Evolutionary conservation across 345 rosid genomes (phyloP), one percentile per base, ranked within the genome.

Genomic region (Litchi chinensis): DNA sequence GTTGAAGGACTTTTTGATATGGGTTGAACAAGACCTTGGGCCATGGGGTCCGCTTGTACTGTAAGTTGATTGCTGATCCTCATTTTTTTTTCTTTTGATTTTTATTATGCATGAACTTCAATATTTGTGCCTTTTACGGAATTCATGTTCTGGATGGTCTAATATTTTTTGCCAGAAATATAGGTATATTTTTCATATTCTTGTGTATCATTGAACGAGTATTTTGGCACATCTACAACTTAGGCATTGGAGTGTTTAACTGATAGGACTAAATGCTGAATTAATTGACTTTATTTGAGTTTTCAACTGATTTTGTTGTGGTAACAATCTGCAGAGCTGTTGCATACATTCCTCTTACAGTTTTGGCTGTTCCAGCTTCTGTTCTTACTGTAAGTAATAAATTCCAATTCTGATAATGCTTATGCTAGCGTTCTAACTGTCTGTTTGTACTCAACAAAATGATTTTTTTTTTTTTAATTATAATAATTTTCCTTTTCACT

Each of bases 351-450:
- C 98, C 99, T 76, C 85, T 97, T 40, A 97, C 99, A 18, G 90
- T 97, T 67, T 88, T 97, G 88, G 99, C 99, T 15, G 99, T 97
- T 86, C 99, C 99, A 75, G 99, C 98, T 46, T 94, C 99, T 11
- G 93, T 97, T 70, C 97, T 97, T 40, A 93, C 99, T 52, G 99
- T 97, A 89, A 92, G 92, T 70, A 72, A 68, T 62, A 46, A 56
- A 68, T 43, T 60, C 59, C 60, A 60, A 56, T 46, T 43, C 10
- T 11, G 21, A 64, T 26, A 26, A 26, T 79, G 56, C 57, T 71
- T 76, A 54, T 68, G 59, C 75, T 39, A 71, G 60, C 41, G 48
- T 40, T 10, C 65, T 50, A 7, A 43, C 56, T 15, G 26, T 79
- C 19, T n/a, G 1, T 63, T 12, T 13, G 37, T 15, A 46, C 52